Base-by-base conservation (phyloP, 2,329 filamentous ascomycete genomes). In the Pseudonectria buxi region DNA sequence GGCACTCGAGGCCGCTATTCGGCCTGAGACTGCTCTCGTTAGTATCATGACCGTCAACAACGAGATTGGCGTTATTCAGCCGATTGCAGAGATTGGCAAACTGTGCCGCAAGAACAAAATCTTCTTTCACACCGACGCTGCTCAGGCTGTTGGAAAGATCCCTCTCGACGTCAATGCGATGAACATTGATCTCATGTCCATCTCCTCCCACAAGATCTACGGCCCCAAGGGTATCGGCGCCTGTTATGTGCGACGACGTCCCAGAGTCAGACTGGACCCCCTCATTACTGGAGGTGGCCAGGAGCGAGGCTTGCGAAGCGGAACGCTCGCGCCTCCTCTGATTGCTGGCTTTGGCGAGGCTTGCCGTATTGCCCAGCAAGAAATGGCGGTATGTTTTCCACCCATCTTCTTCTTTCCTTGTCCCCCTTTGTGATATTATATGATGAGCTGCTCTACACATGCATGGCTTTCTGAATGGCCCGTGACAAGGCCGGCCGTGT, bases 1-100 rank as follows among this genome's bases (percentile, higher is more conserved):
- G 28, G 78, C 92, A 50, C 76, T 98, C 22, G 84, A 94, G 65
- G 84, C 81, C 14, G 87, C 90, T 15, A 94, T 98, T 44, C 79
- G 85, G 41, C 89, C 89, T 1, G 89, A 96, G 41, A 98, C 92
- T 11, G 81, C 79, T 28, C 68, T 98, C 22, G 89, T 96, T 62
- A 95, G 89, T 57, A 86, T 98, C 63, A 98, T 98, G 92, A 81
- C 92, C 1, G 92, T 98, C 55, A 98, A 98, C 71, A 98, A 98
- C 62, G 92, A 98, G 66, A 96, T 98, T 54, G 92, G 92, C 56
- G 92, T 98, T n/a, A 94, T 98, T 39, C 92, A 98, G 63, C 92
- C 92, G 1, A 67, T 98, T 39, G 85, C 87, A 51, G 79, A 95
- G 66, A 98, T 98, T 58, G 92, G 92, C 55, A 84, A 83, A 64